Base-by-base conservation (phyloP, 148 eudicot genomes). In the Gaultheria prostrata region DNA sequence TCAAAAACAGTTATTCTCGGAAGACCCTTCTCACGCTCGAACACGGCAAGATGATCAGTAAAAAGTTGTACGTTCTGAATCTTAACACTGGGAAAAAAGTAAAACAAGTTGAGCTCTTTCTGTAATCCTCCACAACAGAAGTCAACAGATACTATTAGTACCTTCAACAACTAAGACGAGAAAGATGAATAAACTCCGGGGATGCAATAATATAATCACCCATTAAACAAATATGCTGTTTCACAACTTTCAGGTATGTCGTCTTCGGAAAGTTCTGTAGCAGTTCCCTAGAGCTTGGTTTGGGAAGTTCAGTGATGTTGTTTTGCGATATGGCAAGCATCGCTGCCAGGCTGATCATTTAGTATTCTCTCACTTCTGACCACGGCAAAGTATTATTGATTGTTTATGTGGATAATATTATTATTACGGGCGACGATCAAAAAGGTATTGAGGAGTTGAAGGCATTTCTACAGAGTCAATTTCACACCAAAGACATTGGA, bases 1-100 rank as follows among this genome's bases (percentile, higher is more conserved):
- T 82, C 80, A 88, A 90, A 91, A 32, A 92, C 81, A 46, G 86
- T 86, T 80, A 96, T 71, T 86, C 84, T 90, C 4, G 88, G 91
- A 83, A 96, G 91, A 81, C 95, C 98, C 32, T 84, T 87, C 83
- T 92, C 95, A 33, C 98, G 98, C 87, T 93, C 94, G 85, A 76
- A 87, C 49, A 93, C 88, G 65, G 85, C 98, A 90, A 96, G 94
- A 88, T 96, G 94, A 83, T 94, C 88, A 73, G 61, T 59, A 84
- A 94, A 96, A 70, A 90, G 93, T 72, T 89, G 92, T 84, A 96
- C 67, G 74, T 86, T 88, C 89, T 85, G 91, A 83, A 96, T 91
- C 87, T 94, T 93, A 74, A 96, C 94, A 75, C 98, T 96, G 97
- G 78, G 85, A 45, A 80, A 77, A 73, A 88, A 32, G 43, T 12